Percentiles rank a stretch among this genome's conserved stretches.
These are phyloP conservation scores for Prunella vulgaris DNA, from an alignment of 257 asterid genomes.

Conservation along the genomic window DNA sequence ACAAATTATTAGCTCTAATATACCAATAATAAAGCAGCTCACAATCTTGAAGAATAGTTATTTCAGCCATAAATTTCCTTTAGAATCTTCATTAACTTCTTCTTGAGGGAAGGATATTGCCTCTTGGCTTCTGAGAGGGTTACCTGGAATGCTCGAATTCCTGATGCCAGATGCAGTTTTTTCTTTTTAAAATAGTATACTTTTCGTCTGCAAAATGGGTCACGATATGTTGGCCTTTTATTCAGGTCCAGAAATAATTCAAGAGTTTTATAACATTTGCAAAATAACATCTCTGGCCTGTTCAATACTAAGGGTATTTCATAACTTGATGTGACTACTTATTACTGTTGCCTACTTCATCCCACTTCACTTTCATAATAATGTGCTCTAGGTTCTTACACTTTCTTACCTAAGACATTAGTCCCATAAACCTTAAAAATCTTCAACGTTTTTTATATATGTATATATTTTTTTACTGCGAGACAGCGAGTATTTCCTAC, in stretches of 20 bases:
- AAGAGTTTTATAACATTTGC: background rate
- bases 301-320: background rate
- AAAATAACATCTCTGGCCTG: background rate
- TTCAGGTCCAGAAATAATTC: background rate
- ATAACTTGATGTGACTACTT: background rate
- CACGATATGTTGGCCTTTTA: background rate
- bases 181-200: background rate
- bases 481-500: background rate
- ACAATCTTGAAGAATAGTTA: background rate
- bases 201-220: background rate
- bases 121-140: background rate
- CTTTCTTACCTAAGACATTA: background rate
- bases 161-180: background rate
- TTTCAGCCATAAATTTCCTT: background rate
- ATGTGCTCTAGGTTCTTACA: background rate
- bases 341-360: background rate
- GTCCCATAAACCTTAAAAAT: background rate
- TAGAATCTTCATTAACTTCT: background rate
- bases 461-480: background rate
- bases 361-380: background rate
- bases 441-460: no score
- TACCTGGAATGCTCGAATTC: background rate
- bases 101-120: background rate
- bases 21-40: background rate
- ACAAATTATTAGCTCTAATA: background rate